A percentile compares a stretch with the other conserved stretches of the same genome.
Evolutionary conservation across 2,329 filamentous ascomycete species (phyloP).

Genomic region (Colletotrichum sp.): DNA sequence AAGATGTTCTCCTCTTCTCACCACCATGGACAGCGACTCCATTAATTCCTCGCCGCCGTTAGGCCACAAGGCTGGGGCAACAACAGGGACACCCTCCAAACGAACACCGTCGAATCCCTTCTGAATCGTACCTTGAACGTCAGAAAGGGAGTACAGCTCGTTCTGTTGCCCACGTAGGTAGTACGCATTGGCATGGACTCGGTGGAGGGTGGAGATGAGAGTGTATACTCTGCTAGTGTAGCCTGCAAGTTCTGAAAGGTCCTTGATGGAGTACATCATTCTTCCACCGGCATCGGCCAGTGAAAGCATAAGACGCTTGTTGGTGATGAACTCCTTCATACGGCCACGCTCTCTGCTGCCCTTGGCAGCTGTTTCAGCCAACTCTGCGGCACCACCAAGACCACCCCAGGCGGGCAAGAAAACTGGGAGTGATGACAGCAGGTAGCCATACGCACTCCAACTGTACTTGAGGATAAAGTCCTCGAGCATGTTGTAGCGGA

Average conservation of each 20-base stretch:
- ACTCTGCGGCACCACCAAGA: conserved; percentile 74
- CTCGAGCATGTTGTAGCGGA: conserved; percentile 98
- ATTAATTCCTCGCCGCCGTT: conserved; percentile 91
- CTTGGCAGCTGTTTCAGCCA: conserved; percentile 55
- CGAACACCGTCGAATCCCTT: conserved; percentile 94
- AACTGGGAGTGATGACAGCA: conserved; percentile 89
- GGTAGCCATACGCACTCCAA: conserved; percentile 97
- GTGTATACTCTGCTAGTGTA: conserved; percentile 97
- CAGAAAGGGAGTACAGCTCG: conserved; percentile 87
- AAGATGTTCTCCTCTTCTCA: conserved; percentile 89
- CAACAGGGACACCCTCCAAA: conserved; percentile 90
- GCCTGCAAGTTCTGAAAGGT: conserved; percentile 91
- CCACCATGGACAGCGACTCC: conserved; percentile 86
- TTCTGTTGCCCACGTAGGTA: conserved; percentile 70
- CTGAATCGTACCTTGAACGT: conserved; percentile 92
- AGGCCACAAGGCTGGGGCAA: conserved; percentile 87
- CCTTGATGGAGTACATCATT: conserved; percentile 99
- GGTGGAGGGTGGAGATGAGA: conserved; percentile 90
- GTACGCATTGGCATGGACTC: conserved; percentile 91
- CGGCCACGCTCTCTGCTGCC: conserved; percentile 77
- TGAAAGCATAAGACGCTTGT: conserved; percentile 97
- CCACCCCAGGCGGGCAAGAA: conserved; percentile 96
- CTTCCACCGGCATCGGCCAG: conserved; percentile 93
- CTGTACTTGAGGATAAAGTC: conserved; percentile 98
- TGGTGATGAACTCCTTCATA: conserved; percentile 99